A percentile compares a stretch with the other conserved stretches of the same genome.
phyloP scores from a whole-genome alignment of 257 asterid genomes.

The Parsonsia alboflavescens region DNA sequence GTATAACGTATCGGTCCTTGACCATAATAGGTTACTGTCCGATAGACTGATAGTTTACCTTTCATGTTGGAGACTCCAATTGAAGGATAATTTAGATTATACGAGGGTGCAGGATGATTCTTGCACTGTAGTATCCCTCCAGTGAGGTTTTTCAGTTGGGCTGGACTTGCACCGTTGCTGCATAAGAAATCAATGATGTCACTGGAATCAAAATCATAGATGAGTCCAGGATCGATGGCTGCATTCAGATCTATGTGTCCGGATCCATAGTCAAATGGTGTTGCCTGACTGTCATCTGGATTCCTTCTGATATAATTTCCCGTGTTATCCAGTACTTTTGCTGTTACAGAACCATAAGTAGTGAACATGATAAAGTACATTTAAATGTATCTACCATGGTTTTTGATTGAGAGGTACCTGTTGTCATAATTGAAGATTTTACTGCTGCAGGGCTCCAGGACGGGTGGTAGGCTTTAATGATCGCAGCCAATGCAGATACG shows the following conservation, averaged over 20 bases:
- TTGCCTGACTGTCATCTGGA: slow-evolving; percentile 35
- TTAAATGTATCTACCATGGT: too few species aligned
- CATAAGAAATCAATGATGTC: slow-evolving; percentile 49
- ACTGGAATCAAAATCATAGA: slow-evolving; percentile 40
- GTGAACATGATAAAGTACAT: too few species aligned
- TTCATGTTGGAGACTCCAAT: slow-evolving; percentile 48
- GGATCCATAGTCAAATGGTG: slow-evolving; percentile 56
- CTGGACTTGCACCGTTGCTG: slow-evolving; percentile 47
- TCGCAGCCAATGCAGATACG: slow-evolving; percentile 56
- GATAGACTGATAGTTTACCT: slow-evolving; percentile 38
- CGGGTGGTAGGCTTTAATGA: slow-evolving; percentile 46
- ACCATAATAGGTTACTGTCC: slow-evolving; percentile 52
- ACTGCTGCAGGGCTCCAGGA: slow-evolving; percentile 66
- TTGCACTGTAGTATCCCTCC: slow-evolving; percentile 31
- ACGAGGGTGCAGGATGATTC: slow-evolving; percentile 27
- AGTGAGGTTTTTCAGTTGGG: slow-evolving; percentile 49
- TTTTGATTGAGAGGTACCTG: slow-evolving; percentile 26
- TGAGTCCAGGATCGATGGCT: slow-evolving; percentile 52
- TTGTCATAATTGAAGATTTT: slow-evolving; percentile 61
- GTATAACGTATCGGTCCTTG: slow-evolving; percentile 38
- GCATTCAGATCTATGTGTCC: slow-evolving; percentile 53
- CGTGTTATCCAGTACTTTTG: slow-evolving; percentile 17
- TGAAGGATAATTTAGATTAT: slow-evolving; percentile 56
- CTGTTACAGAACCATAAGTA: slow-evolving; percentile 10
- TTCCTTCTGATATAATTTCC: slow-evolving; percentile 34